Conservation (phyloP, 345 rosid species). For the Jatropha curcas region DNA sequence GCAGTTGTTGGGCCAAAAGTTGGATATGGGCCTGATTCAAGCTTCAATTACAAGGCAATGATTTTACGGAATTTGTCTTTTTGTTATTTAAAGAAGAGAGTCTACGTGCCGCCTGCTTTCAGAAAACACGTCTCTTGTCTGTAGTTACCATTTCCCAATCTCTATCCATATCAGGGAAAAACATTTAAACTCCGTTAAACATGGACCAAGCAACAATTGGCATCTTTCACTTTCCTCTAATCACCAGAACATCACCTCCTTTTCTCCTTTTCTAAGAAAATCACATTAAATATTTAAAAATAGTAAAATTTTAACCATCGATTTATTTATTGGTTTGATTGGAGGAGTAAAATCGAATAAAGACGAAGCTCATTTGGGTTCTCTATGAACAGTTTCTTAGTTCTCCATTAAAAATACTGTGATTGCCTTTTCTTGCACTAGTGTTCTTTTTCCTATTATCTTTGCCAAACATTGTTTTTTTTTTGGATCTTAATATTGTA, state of each 20-base stretch:
- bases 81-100: too few relatives aligned
- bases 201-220: constrained; percentile 3
- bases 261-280: not conserved
- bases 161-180: not conserved
- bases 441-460: not conserved
- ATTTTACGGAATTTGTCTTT: too few relatives aligned
- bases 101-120: not conserved
- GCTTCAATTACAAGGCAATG: too few relatives aligned
- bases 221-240: constrained; percentile 35
- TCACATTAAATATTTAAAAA: not conserved
- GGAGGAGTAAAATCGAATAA: not conserved
- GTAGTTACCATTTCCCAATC: too few relatives aligned
- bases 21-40: too few relatives aligned
- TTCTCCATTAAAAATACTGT: not conserved
- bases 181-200: constrained; percentile 11
- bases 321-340: too few relatives aligned
- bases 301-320: not conserved
- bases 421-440: not conserved
- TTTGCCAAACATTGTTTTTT: not conserved
- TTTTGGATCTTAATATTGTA: too few relatives aligned
- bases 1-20: too few relatives aligned
- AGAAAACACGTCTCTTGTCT: not conserved
- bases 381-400: not conserved
- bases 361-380: not conserved
- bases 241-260: constrained; percentile 30